Evolutionary conservation across 345 rosid genomes (phyloP).

Genomic region (Arabis alpina): DNA sequence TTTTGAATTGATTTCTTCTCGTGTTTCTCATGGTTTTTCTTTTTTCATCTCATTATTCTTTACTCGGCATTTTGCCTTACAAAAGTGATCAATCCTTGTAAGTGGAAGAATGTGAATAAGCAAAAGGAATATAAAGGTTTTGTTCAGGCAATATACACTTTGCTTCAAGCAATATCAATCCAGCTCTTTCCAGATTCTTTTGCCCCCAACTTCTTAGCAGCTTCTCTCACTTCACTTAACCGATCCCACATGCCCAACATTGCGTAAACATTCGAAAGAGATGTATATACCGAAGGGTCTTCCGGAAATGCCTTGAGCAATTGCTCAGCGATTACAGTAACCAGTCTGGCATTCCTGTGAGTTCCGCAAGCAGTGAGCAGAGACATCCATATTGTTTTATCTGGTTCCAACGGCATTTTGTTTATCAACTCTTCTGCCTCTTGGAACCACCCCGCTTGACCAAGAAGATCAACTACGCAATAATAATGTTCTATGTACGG

Average conservation of each 20-base stretch:
- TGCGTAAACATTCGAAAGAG: conserved; percentile 71
- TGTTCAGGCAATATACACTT: conserved; percentile 1
- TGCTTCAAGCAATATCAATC: conserved; percentile 48
- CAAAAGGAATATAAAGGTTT: background rate
- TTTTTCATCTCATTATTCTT: conserved; percentile 24
- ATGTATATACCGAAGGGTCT: conserved; percentile 65
- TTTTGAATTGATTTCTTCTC: background rate
- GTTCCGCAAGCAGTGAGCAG: conserved; percentile 67
- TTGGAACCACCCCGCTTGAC: conserved; percentile 61
- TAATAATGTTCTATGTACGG: conserved; percentile 72
- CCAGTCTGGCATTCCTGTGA: conserved; percentile 54
- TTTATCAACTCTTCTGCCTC: conserved; percentile 57
- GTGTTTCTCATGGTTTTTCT: background rate
- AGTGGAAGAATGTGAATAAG: conserved; percentile 1
- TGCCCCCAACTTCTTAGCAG: conserved; percentile 51
- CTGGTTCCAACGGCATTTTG: conserved; percentile 63
- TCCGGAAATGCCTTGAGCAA: conserved; percentile 48
- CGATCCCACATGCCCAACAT: conserved; percentile 67
- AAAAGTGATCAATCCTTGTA: conserved; percentile 2
- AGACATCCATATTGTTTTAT: conserved; percentile 73
- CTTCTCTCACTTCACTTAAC: conserved; percentile 59
- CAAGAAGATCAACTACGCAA: conserved; percentile 73
- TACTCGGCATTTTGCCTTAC: conserved; percentile 18
- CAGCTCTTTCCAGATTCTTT: conserved; percentile 72
- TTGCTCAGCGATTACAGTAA: conserved; percentile 46